Conservation (phyloP, 2,329 filamentous ascomycete species). For the Xylaria sp. region DNA sequence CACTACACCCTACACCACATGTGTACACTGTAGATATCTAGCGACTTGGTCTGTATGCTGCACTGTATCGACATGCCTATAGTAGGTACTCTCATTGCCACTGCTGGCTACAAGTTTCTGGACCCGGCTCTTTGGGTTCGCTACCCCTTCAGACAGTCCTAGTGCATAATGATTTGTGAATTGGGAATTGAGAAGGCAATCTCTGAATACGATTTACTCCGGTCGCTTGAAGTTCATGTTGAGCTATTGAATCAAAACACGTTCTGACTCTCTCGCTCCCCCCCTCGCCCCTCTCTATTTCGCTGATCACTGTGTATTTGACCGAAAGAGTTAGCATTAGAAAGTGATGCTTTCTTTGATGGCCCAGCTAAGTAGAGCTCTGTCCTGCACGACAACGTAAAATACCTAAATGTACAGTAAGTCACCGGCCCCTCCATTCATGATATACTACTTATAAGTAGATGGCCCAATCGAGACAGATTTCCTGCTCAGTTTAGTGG, state of each 20-base stretch:
- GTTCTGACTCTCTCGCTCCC: background rate
- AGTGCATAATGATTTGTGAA: constrained; percentile 7
- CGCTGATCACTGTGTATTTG: background rate
- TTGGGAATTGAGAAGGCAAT: constrained; percentile 8
- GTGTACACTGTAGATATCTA: background rate
- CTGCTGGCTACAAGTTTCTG: constrained; percentile 11
- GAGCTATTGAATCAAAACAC: background rate
- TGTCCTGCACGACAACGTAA: background rate
- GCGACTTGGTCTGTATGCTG: background rate
- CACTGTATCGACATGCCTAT: background rate
- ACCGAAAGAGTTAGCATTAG: background rate
- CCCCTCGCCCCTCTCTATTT: background rate
- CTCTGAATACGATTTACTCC: background rate
- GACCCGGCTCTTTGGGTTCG: constrained; percentile 34
- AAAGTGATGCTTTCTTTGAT: background rate
- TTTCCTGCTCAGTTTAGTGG: constrained; percentile 29
- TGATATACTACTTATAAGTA: too few species aligned
- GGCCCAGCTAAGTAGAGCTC: background rate
- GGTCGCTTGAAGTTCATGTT: background rate
- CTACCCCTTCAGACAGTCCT: constrained; percentile 5
- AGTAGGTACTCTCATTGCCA: background rate
- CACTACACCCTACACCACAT: background rate
- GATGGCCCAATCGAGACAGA: constrained; percentile 23
- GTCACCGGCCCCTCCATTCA: constrained; percentile 1
- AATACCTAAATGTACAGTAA: constrained; percentile 1